Evolutionary conservation across 2,329 filamentous ascomycete genomes (phyloP).

Genomic region (Endoconidiophora laricicola): DNA sequence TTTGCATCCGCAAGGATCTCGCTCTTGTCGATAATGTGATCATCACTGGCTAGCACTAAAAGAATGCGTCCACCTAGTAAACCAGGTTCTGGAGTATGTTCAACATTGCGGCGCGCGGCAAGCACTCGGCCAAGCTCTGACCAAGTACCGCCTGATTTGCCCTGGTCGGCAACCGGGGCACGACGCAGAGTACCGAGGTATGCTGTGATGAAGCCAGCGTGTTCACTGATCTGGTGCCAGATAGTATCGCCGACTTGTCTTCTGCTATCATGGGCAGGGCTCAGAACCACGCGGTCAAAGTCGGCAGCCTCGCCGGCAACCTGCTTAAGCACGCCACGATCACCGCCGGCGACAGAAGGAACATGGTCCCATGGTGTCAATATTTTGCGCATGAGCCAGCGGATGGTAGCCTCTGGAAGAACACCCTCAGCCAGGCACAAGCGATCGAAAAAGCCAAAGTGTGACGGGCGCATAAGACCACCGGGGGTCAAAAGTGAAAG

Average conservation of each 20-base stretch:
- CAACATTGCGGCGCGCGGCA: constrained; percentile 20
- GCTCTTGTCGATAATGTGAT: constrained; percentile 48
- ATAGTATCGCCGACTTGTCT: constrained; percentile 44
- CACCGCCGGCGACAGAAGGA: constrained; percentile 22
- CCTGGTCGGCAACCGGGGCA: constrained; percentile 50
- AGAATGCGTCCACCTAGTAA: constrained; percentile 35
- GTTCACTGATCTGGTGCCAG: constrained; percentile 50
- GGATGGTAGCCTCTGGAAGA: constrained; percentile 42
- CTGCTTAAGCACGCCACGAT: constrained; percentile 22
- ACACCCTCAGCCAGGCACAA: constrained; percentile 45
- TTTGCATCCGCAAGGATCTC: constrained; percentile 47
- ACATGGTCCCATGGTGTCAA: constrained; percentile 27
- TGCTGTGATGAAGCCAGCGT: constrained; percentile 50
- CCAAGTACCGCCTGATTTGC: constrained; percentile 39
- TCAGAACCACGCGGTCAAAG: constrained; percentile 34
- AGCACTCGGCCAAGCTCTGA: constrained; percentile 34
- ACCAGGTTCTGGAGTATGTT: constrained; percentile 17
- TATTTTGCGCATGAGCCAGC: constrained; percentile 33
- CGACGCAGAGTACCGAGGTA: constrained; percentile 56
- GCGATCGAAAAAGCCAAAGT: constrained; percentile 43
- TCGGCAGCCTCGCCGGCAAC: constrained; percentile 16
- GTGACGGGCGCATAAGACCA: constrained; percentile 47
- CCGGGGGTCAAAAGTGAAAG: constrained; percentile 51
- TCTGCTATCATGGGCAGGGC: constrained; percentile 32
- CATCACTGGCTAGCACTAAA: constrained; percentile 47